phyloP scores from a whole-genome alignment of 768 basidiomycete species.

The Lactarius hengduanensis region DNA sequence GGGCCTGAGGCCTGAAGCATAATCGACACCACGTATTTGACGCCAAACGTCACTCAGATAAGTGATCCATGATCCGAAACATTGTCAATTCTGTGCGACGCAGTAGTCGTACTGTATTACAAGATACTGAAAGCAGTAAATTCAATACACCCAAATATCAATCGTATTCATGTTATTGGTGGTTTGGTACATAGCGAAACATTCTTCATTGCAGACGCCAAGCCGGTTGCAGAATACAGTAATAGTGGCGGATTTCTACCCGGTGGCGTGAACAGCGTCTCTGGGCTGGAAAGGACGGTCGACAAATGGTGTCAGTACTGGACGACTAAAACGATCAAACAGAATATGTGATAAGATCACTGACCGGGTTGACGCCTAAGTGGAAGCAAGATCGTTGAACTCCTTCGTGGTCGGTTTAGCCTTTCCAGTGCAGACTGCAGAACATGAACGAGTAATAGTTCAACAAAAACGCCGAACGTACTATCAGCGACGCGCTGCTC shows the following conservation, averaged over 20 bases:
- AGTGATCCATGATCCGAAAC: background rate
- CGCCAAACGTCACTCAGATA: background rate
- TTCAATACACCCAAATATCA: background rate
- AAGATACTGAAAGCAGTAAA: background rate
- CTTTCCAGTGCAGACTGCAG: slow-evolving; percentile 49
- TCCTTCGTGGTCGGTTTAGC: slow-evolving; percentile 46
- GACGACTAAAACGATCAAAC: background rate
- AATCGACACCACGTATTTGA: background rate
- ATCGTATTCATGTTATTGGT: background rate
- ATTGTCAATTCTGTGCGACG: background rate
- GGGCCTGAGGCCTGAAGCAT: background rate
- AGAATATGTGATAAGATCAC: slow-evolving; percentile 16
- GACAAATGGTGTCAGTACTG: background rate
- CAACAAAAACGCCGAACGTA: slow-evolving; percentile 32
- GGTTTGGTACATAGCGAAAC: background rate
- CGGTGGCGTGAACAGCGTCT: slow-evolving; percentile 35
- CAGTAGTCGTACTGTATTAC: background rate
- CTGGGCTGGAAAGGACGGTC: slow-evolving; percentile 31
- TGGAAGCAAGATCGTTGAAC: slow-evolving; percentile 47
- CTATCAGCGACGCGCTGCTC: slow-evolving; percentile 54
- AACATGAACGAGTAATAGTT: background rate
- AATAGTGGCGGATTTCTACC: slow-evolving; percentile 4
- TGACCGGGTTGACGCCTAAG: slow-evolving; percentile 44
- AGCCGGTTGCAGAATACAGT: background rate
- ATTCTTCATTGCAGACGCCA: background rate